Conservation (phyloP, 2,329 filamentous ascomycete genomes). For the Coniella vitis region DNA sequence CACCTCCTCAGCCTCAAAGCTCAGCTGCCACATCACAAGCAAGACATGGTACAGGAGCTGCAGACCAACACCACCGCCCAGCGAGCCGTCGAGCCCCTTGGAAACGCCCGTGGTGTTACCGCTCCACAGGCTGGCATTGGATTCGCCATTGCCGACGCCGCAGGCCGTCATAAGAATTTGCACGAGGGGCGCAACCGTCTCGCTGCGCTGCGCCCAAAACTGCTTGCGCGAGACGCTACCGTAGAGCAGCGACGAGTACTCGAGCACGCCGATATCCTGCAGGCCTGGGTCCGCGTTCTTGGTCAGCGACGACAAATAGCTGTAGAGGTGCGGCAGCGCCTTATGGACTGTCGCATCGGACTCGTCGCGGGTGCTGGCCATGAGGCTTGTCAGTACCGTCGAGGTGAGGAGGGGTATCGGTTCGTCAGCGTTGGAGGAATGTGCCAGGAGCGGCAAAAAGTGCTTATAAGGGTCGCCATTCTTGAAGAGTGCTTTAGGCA, state of each 20-base stretch:
- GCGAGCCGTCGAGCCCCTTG: conserved; percentile 53
- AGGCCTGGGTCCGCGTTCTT: conserved; percentile 82
- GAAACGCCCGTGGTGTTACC: conserved; percentile 39
- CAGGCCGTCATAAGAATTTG: conserved; percentile 76
- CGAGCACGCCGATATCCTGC: conserved; percentile 91
- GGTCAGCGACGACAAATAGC: conserved; percentile 76
- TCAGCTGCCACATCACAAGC: conserved; percentile 91
- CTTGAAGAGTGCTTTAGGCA: conserved; percentile 70
- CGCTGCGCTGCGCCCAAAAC: conserved; percentile 86
- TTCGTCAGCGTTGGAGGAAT: conserved; percentile 67
- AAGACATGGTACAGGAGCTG: conserved; percentile 93
- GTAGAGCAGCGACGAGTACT: conserved; percentile 79
- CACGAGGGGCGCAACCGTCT: conserved; percentile 76
- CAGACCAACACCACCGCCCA: conserved; percentile 79
- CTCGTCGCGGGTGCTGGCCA: conserved; percentile 60
- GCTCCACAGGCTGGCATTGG: conserved; percentile 56
- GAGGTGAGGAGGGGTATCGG: conserved; percentile 85
- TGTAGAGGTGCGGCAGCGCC: conserved; percentile 75
- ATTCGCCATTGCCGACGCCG: conserved; percentile 59
- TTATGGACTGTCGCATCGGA: conserved; percentile 57
- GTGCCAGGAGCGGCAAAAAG: conserved; percentile 75
- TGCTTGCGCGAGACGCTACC: conserved; percentile 66
- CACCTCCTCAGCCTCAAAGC: conserved; percentile 75
- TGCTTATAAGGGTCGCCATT: conserved; percentile 74
- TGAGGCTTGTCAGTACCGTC: conserved; percentile 73